A percentile compares a stretch with the other conserved stretches of the same genome.
These are phyloP conservation scores for Vinca major DNA, from an alignment of 305 asterid species.

Conservation along the genomic window DNA sequence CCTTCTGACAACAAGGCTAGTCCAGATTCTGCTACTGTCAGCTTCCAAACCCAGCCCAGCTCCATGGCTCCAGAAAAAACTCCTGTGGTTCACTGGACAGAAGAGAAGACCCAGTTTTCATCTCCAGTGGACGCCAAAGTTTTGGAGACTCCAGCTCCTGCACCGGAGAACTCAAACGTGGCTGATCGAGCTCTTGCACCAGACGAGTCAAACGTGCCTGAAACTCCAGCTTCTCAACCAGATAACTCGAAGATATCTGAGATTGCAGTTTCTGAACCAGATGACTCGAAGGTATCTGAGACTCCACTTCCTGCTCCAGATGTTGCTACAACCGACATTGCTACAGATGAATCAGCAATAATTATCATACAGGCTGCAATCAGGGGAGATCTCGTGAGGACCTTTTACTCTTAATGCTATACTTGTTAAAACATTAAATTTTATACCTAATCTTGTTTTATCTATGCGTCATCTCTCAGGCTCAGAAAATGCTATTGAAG, in stretches of 20 bases:
- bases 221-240: too few species aligned
- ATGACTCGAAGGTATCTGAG: neutral
- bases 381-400: slow-evolving; percentile 64
- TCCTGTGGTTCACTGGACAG: slow-evolving; percentile 31
- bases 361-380: slow-evolving; percentile 66
- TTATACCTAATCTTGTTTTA: slow-evolving; percentile 1
- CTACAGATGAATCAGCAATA: slow-evolving; percentile 42
- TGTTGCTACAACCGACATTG: slow-evolving; percentile 23
- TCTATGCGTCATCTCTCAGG: slow-evolving; percentile 33
- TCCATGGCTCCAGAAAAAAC: slow-evolving; percentile 39
- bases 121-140: slow-evolving; percentile 29
- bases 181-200: slow-evolving; percentile 16
- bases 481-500: slow-evolving; percentile 48
- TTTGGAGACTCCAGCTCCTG: slow-evolving; percentile 24
- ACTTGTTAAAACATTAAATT: neutral
- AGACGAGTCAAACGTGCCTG: slow-evolving; percentile 16
- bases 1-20: slow-evolving; percentile 53
- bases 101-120: slow-evolving; percentile 42
- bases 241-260: too few species aligned
- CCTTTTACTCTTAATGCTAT: neutral
- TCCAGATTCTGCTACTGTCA: slow-evolving; percentile 41
- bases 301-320: slow-evolving; percentile 20
- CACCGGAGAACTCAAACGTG: slow-evolving; percentile 21
- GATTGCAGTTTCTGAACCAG: slow-evolving; percentile 16
- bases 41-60: slow-evolving; percentile 41